Evolutionary conservation across 2,329 filamentous ascomycete genomes (phyloP).

Genomic region (Leptographium lundbergii): DNA sequence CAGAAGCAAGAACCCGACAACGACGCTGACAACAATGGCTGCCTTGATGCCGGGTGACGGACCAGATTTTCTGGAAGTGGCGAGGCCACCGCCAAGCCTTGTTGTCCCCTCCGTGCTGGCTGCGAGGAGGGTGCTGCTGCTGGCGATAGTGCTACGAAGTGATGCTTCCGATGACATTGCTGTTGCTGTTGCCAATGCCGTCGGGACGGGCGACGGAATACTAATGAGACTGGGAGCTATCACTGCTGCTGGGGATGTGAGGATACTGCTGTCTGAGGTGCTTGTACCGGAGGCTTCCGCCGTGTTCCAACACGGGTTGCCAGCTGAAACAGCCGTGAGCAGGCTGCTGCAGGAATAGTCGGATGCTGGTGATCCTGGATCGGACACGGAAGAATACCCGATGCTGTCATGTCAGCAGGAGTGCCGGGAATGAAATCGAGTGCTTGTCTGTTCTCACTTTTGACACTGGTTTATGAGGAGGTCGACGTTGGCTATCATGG

Average conservation of each 20-base stretch:
- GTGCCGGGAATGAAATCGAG: neutral
- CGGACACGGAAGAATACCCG: constrained; percentile 17
- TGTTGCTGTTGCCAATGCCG: neutral
- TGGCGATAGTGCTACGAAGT: neutral
- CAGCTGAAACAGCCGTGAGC: constrained; percentile 3
- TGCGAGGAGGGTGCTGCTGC: neutral
- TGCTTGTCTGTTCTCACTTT: constrained; percentile 25
- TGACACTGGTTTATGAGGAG: constrained; percentile 37
- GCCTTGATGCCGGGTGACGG: constrained; percentile 25
- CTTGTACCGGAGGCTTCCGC: neutral
- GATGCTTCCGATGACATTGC: neutral
- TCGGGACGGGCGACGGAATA: neutral
- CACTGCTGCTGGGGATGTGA: neutral
- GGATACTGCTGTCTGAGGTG: neutral
- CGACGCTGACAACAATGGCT: constrained; percentile 30
- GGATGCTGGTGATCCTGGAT: constrained; percentile 23
- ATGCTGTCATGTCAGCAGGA: constrained; percentile 13
- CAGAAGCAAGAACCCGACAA: constrained; percentile 25
- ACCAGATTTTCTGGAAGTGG: constrained; percentile 7
- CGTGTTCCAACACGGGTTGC: constrained; percentile 1
- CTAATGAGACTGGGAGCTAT: neutral
- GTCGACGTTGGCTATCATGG: constrained; percentile 33
- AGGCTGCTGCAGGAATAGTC: constrained; percentile 16
- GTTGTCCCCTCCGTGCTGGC: neutral
- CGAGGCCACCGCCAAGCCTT: neutral